Base-by-base conservation (phyloP, 1,284 basidiomycete species). In the Tylopilus sp. region DNA sequence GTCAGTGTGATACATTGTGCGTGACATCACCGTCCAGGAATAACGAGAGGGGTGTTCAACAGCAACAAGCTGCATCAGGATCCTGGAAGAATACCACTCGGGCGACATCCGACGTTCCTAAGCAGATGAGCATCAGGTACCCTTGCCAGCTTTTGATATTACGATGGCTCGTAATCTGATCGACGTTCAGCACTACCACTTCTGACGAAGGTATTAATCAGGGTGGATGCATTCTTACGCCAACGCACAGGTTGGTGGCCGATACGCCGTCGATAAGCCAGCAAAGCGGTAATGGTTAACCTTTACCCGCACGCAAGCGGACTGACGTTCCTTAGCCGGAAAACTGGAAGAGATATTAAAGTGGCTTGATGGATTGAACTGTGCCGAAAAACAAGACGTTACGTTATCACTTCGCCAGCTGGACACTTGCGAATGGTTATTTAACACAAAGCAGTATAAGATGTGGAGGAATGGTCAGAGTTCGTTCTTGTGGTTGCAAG, bases 361-460 rank as follows among this genome's bases (percentile, higher is more conserved):
- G 2, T 48, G 47, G 47, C 15, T 48, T 4, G 39, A 41, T 10
- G 47, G 29, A 25, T 10, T 50, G 10, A 43, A 36, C 19, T 50
- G 32, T 8, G 19, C 19, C 8, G 32, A 28, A 35, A 50, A 29
- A 13, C 32, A 43, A 4, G 32, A 48, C 7, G 17, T 14, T 20
- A 41, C 39, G 6, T 20, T 33, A 11, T 31, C 24, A 13, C 29
- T 50, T 28, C 31, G 20, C 8, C 48, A 48, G 13, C 15, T 9
- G 6, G 41, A 37, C 31, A 50, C 48, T 15, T 50, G 42, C 42
- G 43, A 25, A 13, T 50, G 48, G 48, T 24, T 50, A 7, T 43
- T 50, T 36, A 28, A 37, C 35, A 25, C 22, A 7, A 14, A 8
- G 7, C 26, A 43, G 8, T 50, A 43, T 17, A 43, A 43, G 11